phyloP scores from a whole-genome alignment of 768 basidiomycete species.

The Termitomyces sp. region DNA sequence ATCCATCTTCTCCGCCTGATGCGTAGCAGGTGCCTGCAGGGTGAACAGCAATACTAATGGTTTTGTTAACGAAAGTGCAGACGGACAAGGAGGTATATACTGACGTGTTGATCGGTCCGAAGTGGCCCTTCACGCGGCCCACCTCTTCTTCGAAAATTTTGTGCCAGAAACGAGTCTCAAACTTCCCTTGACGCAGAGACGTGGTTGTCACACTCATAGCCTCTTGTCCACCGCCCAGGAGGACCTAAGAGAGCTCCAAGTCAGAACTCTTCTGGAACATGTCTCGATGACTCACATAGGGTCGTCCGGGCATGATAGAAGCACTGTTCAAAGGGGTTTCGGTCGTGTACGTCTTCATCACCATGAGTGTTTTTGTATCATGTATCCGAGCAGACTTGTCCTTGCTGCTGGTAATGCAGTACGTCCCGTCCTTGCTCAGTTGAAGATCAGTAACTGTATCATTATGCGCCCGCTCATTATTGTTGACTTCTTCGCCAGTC shows the following conservation, averaged over 20 bases:
- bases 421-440: constrained; percentile 82
- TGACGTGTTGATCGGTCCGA: constrained; percentile 93
- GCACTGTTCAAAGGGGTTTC: constrained; percentile 97
- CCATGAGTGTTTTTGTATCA: constrained; percentile 80
- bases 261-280: not conserved
- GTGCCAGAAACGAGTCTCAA: constrained; percentile 98
- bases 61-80: constrained; percentile 1
- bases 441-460: constrained; percentile 91
- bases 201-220: constrained; percentile 98
- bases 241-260: constrained; percentile 40
- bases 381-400: constrained; percentile 95
- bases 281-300: constrained; percentile 54
- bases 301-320: constrained; percentile 73
- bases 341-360: constrained; percentile 89
- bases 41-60: constrained; percentile 79
- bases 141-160: constrained; percentile 95
- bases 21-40: constrained; percentile 86
- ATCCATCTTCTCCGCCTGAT: constrained; percentile 96
- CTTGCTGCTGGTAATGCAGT: constrained; percentile 95
- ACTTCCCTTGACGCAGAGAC: constrained; percentile 89
- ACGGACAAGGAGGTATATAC: constrained; percentile 24
- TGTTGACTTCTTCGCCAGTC: constrained; percentile 75
- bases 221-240: constrained; percentile 96
- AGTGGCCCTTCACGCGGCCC: constrained; percentile 95
- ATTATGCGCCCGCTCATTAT: constrained; percentile 84